Percentiles rank a stretch among this genome's conserved stretches.
Evolutionary conservation across 768 basidiomycete genomes (phyloP).

Genomic region (Botryobasidium botryosum): DNA sequence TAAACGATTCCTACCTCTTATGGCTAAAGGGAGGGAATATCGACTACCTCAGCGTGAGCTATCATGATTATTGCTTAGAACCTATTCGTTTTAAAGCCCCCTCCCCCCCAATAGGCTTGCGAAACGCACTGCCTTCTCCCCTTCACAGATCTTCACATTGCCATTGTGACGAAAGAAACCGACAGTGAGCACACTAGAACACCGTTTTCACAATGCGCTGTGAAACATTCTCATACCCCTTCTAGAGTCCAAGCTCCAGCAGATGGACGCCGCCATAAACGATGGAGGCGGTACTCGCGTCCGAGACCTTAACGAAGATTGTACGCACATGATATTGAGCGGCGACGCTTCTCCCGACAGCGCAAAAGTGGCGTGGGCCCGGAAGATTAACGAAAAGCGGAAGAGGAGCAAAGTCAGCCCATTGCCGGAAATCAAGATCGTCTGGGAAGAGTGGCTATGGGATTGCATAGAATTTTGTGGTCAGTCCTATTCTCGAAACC

Average conservation of each 20-base stretch:
- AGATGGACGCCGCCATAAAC: constrained; percentile 46
- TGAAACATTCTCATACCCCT: background rate
- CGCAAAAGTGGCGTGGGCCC: constrained; percentile 59
- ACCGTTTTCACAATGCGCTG: too few relatives aligned
- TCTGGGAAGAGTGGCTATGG: constrained; percentile 98
- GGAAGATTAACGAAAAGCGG: constrained; percentile 43
- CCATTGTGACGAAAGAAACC: too few relatives aligned
- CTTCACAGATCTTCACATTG: too few relatives aligned
- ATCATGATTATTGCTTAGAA: background rate
- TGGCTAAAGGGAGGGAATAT: constrained; percentile 77
- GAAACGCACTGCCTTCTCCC: too few relatives aligned
- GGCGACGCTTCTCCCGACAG: constrained; percentile 33
- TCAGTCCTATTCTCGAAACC: constrained; percentile 13
- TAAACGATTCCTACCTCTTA: constrained; percentile 45
- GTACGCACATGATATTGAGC: constrained; percentile 75
- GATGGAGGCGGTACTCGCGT: constrained; percentile 49
- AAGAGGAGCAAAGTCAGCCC: constrained; percentile 28
- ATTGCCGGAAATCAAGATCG: constrained; percentile 36
- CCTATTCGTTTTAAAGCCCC: background rate
- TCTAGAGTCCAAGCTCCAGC: constrained; percentile 32
- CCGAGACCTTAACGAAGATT: constrained; percentile 56
- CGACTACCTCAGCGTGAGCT: constrained; percentile 18
- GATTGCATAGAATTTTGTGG: constrained; percentile 70
- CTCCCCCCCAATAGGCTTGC: too few relatives aligned
- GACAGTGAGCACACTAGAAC: too few relatives aligned